Conservation (phyloP, 768 basidiomycete species). For the Leccinum incarnatum region DNA sequence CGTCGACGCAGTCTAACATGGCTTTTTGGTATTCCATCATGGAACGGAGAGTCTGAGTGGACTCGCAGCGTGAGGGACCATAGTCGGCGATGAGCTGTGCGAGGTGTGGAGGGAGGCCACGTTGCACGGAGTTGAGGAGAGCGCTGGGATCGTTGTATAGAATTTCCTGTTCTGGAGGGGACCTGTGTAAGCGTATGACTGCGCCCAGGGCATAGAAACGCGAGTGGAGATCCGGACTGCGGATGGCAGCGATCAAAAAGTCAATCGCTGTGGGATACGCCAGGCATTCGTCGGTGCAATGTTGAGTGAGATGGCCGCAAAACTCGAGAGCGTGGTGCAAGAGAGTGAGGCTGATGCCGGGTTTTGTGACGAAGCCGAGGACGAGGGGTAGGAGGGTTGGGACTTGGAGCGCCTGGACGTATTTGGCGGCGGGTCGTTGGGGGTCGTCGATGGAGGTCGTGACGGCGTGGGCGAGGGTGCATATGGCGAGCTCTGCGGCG, state of each 20-base stretch:
- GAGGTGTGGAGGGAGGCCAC: constrained; percentile 47
- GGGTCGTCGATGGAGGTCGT: constrained; percentile 42
- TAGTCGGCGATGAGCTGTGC: constrained; percentile 47
- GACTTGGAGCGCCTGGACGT: constrained; percentile 43
- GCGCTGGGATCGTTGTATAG: constrained; percentile 47
- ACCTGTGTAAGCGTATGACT: constrained; percentile 48
- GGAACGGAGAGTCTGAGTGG: constrained; percentile 40
- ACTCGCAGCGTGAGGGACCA: constrained; percentile 47
- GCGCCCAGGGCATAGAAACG: constrained; percentile 53
- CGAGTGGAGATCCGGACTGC: constrained; percentile 51
- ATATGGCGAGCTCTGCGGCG: constrained; percentile 49
- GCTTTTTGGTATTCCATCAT: constrained; percentile 48
- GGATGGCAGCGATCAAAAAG: constrained; percentile 55
- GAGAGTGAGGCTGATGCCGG: constrained; percentile 39
- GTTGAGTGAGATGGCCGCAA: constrained; percentile 40
- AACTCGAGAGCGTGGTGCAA: constrained; percentile 54
- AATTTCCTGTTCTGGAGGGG: constrained; percentile 44
- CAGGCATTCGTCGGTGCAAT: constrained; percentile 45
- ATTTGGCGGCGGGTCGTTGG: constrained; percentile 34
- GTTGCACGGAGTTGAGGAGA: constrained; percentile 41
- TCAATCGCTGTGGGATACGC: constrained; percentile 42
- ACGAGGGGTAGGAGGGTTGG: constrained; percentile 42
- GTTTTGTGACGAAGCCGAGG: constrained; percentile 43
- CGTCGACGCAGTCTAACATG: constrained; percentile 48
- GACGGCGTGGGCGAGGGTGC: constrained; percentile 52